Evolutionary conservation across 2,329 filamentous ascomycete species (phyloP).

Genomic region (Fusarium sp.): DNA sequence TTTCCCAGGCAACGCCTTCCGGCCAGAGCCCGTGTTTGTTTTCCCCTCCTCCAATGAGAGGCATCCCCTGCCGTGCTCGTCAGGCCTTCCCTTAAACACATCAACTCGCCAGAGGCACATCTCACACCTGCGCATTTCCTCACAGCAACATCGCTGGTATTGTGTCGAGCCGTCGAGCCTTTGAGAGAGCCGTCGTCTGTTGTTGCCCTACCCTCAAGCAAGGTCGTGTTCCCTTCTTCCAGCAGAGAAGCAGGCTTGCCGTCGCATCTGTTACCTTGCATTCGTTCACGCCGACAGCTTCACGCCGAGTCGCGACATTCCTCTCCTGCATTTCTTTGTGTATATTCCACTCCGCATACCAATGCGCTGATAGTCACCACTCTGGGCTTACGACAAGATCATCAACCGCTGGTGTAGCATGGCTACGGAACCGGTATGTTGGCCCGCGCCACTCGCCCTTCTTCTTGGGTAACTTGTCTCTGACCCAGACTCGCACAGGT

Average conservation of each 20-base stretch:
- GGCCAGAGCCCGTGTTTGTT: constrained; percentile 49
- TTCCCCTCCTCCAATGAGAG: constrained; percentile 52
- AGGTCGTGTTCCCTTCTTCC: constrained; percentile 47
- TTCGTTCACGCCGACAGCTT: constrained; percentile 38
- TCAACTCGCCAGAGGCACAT: constrained; percentile 47
- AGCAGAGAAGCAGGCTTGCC: constrained; percentile 32
- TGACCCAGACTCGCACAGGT: constrained; percentile 65
- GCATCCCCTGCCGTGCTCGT: constrained; percentile 31
- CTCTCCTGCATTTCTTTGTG: constrained; percentile 43
- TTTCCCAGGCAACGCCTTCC: constrained; percentile 50
- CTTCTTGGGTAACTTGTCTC: constrained; percentile 41
- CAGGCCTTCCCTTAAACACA: constrained; percentile 53
- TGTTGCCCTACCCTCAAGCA: constrained; percentile 27
- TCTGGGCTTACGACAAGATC: constrained; percentile 41
- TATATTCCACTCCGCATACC: constrained; percentile 50
- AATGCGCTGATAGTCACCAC: constrained; percentile 53
- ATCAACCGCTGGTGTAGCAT: constrained; percentile 50
- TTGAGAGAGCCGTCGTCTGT: constrained; percentile 45
- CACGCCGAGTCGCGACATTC: constrained; percentile 51
- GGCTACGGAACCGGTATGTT: constrained; percentile 59
- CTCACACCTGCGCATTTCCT: constrained; percentile 45
- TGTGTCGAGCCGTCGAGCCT: constrained; percentile 42
- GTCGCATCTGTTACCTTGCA: constrained; percentile 46
- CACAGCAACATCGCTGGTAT: constrained; percentile 46
- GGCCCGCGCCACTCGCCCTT: constrained; percentile 32